Base-by-base conservation (phyloP, 306 rosid genomes). In the Lotus japonicus region DNA sequence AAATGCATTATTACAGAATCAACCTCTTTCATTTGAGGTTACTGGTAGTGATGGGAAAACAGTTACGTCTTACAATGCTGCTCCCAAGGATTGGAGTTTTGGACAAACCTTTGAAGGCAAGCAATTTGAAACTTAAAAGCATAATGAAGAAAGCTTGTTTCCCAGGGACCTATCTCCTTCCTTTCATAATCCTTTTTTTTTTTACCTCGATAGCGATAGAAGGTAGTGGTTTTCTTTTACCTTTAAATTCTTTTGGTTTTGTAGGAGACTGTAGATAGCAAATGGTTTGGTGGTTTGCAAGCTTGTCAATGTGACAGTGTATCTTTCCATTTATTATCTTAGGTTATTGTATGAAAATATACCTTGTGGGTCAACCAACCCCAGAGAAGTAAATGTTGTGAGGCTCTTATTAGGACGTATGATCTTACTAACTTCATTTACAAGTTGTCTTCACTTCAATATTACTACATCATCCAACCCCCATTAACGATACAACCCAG, bases 81-180 rank as follows among this genome's bases (percentile, higher is more conserved):
- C 97, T 61, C 97, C 90, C 48, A 83, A 84, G 78, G 77, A 79
- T 75, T 90, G 98, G 98, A 83, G 82, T 77, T 89, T 84, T 60
- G 97, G 97, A 62, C 98, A 92, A 68, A 80, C 97, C 50, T 92
- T 92, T 66, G 97, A 90, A 88, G 97, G 96, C 58, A 92, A 89
- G 83, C 98, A 92, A 72, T 92, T 83, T 51, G 85, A 61, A 17
- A 77, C 91, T 51, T 91, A 77, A 77, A 75, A 73, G 83, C 64
- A 44, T 53, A 16, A 19, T 38, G 64, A 70, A 33, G 58, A 68
- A 50, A 75, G 56, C 54, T 14, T 50, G 72, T 63, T 44, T 43
- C 2, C 64, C 50, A 48, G 15, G 74, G 58, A 69, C 43, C 54
- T 21, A 6, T 63, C 14, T 66, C 61, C 49, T 1, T 35, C 61